Conservation (phyloP, 495 filamentous ascomycete genomes). For the Neurospora sp. region DNA sequence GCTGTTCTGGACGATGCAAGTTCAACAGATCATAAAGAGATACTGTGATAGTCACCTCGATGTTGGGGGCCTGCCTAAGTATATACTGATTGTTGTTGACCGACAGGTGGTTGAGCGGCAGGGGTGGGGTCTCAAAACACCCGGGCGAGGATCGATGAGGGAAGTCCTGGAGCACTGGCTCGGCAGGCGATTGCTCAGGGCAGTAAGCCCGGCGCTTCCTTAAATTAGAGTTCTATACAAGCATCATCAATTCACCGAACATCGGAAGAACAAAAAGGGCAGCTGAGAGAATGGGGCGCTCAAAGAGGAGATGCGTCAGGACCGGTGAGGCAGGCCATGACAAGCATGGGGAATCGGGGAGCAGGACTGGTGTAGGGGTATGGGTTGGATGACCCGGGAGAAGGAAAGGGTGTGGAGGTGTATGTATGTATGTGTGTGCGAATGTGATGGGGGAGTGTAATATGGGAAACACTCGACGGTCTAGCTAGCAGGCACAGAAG, state of each 20-base stretch:
- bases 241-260: conserved; percentile 37
- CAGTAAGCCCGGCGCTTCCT: conserved; percentile 38
- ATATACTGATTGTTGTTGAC: conserved; percentile 29
- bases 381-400: conserved; percentile 13
- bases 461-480: conserved; percentile 1
- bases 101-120: conserved; percentile 12
- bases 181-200: conserved; percentile 29
- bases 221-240: conserved; percentile 38
- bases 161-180: conserved; percentile 27
- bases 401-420: conserved; percentile 1
- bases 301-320: conserved; percentile 5
- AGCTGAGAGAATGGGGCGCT: conserved; percentile 10
- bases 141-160: conserved; percentile 14
- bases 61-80: conserved; percentile 23
- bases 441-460: conserved; percentile 6
- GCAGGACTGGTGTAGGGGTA: conserved; percentile 24
- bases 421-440: neutral
- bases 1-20: conserved; percentile 19
- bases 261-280: conserved; percentile 10
- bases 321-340: conserved; percentile 20
- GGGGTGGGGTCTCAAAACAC: conserved; percentile 17
- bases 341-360: conserved; percentile 10
- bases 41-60: conserved; percentile 16
- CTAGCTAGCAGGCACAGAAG: conserved; percentile 6
- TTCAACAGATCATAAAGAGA: conserved; percentile 17